These are phyloP conservation scores for Rhododendron molle DNA, from an alignment of 148 eudicot species.

Conservation along the genomic window DNA sequence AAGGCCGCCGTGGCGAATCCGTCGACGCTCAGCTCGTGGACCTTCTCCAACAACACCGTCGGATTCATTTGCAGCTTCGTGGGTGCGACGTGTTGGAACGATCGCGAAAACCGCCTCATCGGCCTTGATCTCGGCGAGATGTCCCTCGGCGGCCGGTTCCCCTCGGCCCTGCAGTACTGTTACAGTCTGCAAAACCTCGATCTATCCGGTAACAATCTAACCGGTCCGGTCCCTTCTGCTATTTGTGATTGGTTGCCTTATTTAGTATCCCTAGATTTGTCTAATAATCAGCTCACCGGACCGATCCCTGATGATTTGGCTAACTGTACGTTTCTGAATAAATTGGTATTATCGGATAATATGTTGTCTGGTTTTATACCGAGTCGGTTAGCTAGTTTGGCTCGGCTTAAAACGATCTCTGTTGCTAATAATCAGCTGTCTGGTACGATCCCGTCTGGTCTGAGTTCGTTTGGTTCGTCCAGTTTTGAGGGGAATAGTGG, in stretches of 20 bases:
- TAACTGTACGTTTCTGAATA: constrained; percentile 61
- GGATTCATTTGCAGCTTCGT: constrained; percentile 49
- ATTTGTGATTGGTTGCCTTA: constrained; percentile 77
- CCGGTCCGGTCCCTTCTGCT: constrained; percentile 52
- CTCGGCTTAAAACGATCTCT: constrained; percentile 48
- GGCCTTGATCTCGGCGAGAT: constrained; percentile 39
- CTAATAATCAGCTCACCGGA: constrained; percentile 50
- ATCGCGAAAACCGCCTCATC: constrained; percentile 63
- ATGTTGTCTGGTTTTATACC: constrained; percentile 60
- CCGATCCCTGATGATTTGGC: constrained; percentile 47
- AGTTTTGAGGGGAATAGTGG: constrained; percentile 51
- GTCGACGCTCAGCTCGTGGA: constrained; percentile 38
- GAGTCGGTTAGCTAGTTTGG: constrained; percentile 40
- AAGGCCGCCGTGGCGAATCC: constrained; percentile 47
- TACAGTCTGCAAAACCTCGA: constrained; percentile 45
- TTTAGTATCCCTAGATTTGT: constrained; percentile 63
- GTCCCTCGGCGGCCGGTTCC: constrained; percentile 43
- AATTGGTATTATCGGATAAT: constrained; percentile 40
- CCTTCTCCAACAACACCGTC: constrained; percentile 41
- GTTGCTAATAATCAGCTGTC: constrained; percentile 45
- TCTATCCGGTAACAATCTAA: constrained; percentile 52
- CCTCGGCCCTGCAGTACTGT: constrained; percentile 45
- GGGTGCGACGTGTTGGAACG: constrained; percentile 79
- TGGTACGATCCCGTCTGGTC: constrained; percentile 49
- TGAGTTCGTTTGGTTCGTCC: constrained; percentile 18